Base-by-base conservation (phyloP, 345 rosid species). In the Turritis glabra region DNA sequence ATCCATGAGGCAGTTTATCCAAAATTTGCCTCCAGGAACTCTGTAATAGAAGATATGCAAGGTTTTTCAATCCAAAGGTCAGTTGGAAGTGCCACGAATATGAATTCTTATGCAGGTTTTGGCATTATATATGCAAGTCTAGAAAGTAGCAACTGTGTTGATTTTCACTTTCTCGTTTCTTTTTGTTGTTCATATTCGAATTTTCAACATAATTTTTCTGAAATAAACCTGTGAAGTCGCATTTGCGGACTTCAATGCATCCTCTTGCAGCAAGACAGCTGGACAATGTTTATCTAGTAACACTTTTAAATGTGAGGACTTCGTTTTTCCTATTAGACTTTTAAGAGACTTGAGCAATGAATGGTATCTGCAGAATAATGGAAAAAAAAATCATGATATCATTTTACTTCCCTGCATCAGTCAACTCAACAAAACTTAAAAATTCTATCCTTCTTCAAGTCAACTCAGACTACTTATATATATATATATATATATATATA, bases 261-360 rank as follows among this genome's bases (percentile, higher is more conserved):
- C 66, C 26, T 79, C 69, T 63, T 68, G 81, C 37, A 58, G 85
- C 83, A 88, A 85, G 75, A 35, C 69, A 78, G 67, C 72, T 61
- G 77, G 64, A 63, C 97, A 93, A 56, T 89, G 87, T 81, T 84
- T 89, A 54, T 89, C 84, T 82, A 91, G 81, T 68, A 93, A 82
- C 47, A 71, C 83, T 64, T 63, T 48, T 75, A 85, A 76, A 26
- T 85, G 87, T 80, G 92, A 87, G 29, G 77, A 48, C 40, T 50
- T 74, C 48, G 82, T 54, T 80, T 86, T 85, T 35, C 75, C 83
- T 53, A 93, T 80, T 22, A 93, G 86, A 70, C 41, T 53, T 88
- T 80, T 88, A 25, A 90, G 23, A 77, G 81, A 75, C 77, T 84
- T 83, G 54, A 73, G 69, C 77, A 88, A 79, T 12, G 80, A 84